These are phyloP conservation scores for Barnettozyma hawaiiensis DNA, from an alignment of 1,139 yeast species.

Conservation along the genomic window DNA sequence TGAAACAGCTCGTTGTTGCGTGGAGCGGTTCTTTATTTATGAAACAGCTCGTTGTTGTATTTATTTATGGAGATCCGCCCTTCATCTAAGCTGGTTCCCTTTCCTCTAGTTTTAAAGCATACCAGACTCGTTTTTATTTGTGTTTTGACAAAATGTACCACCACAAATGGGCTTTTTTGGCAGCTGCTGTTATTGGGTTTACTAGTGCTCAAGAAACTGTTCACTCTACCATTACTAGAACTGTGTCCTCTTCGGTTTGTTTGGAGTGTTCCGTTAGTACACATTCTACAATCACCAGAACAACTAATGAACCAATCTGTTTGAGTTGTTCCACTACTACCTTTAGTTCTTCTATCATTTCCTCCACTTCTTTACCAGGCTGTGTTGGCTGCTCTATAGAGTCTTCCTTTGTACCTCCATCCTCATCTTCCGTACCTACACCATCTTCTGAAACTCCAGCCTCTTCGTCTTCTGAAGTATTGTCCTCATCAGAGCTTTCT, in stretches of 20 bases:
- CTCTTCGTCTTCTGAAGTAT: constrained; percentile 4
- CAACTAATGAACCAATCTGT: not conserved
- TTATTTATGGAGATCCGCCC: not conserved
- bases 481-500: too few relatives aligned
- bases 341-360: not conserved
- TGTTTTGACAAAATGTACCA: not conserved
- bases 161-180: not conserved
- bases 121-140: too few relatives aligned
- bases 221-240: not conserved
- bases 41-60: not conserved
- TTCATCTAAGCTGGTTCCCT: not conserved
- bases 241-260: not conserved
- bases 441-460: not conserved
- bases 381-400: constrained; percentile 1
- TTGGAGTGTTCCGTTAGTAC: not conserved
- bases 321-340: not conserved
- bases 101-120: too few relatives aligned
- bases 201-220: not conserved
- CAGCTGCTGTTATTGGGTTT: not conserved
- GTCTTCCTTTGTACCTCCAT: constrained; percentile 1
- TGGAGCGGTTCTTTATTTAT: too few relatives aligned
- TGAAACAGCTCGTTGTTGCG: too few relatives aligned
- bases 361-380: not conserved
- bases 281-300: not conserved
- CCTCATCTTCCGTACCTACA: not conserved